A percentile compares a stretch with the other conserved stretches of the same genome.
phyloP scores from a whole-genome alignment of 2,329 filamentous ascomycete genomes.

The Aureobasidium sp. region DNA sequence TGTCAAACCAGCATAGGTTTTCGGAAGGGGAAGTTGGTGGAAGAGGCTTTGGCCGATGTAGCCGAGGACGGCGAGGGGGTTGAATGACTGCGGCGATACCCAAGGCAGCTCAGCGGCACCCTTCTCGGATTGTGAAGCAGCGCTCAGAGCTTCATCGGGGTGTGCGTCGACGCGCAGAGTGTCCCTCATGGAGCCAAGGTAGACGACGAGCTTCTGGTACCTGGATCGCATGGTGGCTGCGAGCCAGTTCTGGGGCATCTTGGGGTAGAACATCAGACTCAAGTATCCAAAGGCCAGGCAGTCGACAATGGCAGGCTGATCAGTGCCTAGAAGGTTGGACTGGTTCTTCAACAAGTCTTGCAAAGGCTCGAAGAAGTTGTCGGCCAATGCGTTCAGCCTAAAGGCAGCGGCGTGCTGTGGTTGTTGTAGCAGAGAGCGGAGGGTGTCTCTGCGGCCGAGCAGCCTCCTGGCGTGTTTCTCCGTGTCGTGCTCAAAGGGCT shows the following conservation, averaged over 20 bases:
- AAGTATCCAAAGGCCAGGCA: constrained; percentile 78
- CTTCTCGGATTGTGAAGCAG: neutral
- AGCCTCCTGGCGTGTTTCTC: constrained; percentile 43
- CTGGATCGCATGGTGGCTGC: constrained; percentile 49
- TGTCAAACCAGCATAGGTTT: neutral
- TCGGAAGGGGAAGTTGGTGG: constrained; percentile 8
- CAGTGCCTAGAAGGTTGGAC: constrained; percentile 48
- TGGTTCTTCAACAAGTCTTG: constrained; percentile 54
- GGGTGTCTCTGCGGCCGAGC: constrained; percentile 50
- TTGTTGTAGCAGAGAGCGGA: constrained; percentile 55
- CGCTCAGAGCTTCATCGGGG: constrained; percentile 9
- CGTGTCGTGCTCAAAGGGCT: constrained; percentile 26
- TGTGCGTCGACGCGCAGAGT: constrained; percentile 20
- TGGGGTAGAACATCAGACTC: constrained; percentile 59
- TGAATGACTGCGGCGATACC: neutral
- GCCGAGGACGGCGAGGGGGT: neutral
- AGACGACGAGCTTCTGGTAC: constrained; percentile 34
- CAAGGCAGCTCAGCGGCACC: constrained; percentile 4
- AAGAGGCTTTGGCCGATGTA: constrained; percentile 8
- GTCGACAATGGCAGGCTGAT: constrained; percentile 59
- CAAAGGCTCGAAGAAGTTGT: constrained; percentile 65
- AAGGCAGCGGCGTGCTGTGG: constrained; percentile 69
- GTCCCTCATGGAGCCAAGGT: constrained; percentile 27
- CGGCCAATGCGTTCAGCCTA: constrained; percentile 64
- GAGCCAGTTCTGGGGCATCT: constrained; percentile 57